Base-by-base conservation (phyloP, 768 basidiomycete species). In the Suillus occidentalis region DNA sequence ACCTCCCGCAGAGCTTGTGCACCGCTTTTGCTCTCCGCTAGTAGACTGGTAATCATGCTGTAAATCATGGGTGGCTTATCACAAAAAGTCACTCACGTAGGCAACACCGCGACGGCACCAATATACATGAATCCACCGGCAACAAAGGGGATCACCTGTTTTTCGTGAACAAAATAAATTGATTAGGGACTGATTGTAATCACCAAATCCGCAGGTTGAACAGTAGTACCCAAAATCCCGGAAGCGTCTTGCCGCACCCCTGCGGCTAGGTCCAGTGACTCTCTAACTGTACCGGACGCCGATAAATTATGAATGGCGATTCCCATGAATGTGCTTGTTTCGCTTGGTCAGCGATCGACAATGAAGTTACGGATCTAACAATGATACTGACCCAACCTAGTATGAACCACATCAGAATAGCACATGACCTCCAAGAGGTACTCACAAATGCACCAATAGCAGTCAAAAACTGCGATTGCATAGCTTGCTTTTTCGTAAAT, bases 71-170 rank as follows among this genome's bases (percentile, higher is more conserved):
- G 57, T 64, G 58, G 50, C 63, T 39, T 12, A 62, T 18, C 49
- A 20, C 3, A 62, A 66, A 52, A 67, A 40, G 36, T 34, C 22
- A 83, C 91, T 72, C 83, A 94, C 92, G 91, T 92, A 70, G 94
- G 94, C 65, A 95, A 80, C 66, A 95, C 94, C 57, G 94, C 93
- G 63, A 96, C 95, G 37, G 92, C 92, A 34, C 94, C 95, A 72
- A 97, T 95, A 78, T 95, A 96, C 71, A 97, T 80, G 80, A 96
- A 97, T 20, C 94, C 94, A 68, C 93, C 93, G 40, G 93, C 92
- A 53, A 94, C 92, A 73, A 92, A 93, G 18, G 92, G 92, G 67
- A 94, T 93, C 55, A 94, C 91, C 92, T 94, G 70, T 68, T 66
- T 63, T 39, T 59, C 61, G 36, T 62, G 71, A 69, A 58, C 42